Base-by-base conservation (phyloP, 768 basidiomycete species). In the Aureoboletus auriporus region DNA sequence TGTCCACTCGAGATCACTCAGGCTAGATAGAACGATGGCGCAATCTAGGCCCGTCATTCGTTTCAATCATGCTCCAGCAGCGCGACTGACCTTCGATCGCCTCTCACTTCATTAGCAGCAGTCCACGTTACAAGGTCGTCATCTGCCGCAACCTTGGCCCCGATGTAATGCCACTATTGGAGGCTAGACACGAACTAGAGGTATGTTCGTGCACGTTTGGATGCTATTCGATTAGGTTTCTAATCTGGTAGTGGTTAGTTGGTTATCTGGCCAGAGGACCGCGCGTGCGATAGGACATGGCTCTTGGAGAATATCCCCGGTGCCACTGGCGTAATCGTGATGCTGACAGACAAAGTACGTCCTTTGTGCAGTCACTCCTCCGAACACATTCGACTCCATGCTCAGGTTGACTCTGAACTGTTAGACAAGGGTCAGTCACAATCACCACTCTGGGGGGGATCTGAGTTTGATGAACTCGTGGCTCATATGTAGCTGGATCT, bases 371-470 rank as follows among this genome's bases (percentile, higher is more conserved):
- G 28, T 20, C 14, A n/a, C 8, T 20, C 12, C 2, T 27, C n/a
- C 1, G 27, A 39, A 33, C 10, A 34, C 13, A 14, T 55, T 40
- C 5, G 9, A 46, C 31, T 42, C 23, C 17, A 13, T 17, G 11
- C 11, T 4, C 51, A 94, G 87, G 75, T 93, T 16, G 76, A 95
- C 56, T 69, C 74, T 13, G 90, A 92, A 60, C 63, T 94, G 17
- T 17, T 68, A 42, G 53, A 58, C 47, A 64, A 53, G 54, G 77
- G 78, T 73, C 17, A 46, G 55, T 53, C 29, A 39, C 6, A 8
- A 42, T 34, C 6, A 29, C n/a, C 31, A 17, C 17, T 42, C 17
- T 20, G 16, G 14, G 20, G n/a, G 39, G 46, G 46, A 13, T 56
- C 5, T 30, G 28, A n/a, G 10, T 31, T 23, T 39, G 16, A 50